phyloP scores from a whole-genome alignment of 176 grass and related monocot genomes.

The Triticum dicoccoides region DNA sequence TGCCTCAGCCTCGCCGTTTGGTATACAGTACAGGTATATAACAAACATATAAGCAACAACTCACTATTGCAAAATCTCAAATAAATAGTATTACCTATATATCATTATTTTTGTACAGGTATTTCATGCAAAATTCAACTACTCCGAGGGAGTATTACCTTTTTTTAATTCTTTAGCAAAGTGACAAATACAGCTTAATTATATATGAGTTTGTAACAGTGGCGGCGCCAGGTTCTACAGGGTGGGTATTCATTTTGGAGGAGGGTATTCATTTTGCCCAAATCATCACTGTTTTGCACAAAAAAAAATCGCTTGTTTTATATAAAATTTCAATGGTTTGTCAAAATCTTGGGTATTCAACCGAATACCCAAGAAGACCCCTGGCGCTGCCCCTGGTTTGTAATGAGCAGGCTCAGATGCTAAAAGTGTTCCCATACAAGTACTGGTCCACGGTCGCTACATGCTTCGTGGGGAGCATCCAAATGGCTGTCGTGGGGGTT shows the following conservation, averaged over 20 bases:
- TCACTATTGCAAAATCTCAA: background rate
- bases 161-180: background rate
- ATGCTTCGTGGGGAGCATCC: slow-evolving; percentile 36
- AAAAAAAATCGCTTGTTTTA: too few species aligned
- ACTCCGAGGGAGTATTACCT: background rate
- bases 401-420: slow-evolving; percentile 37
- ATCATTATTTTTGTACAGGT: too few species aligned
- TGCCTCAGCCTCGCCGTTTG: slow-evolving; percentile 43
- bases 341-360: too few species aligned
- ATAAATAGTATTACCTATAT: background rate
- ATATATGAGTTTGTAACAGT: background rate
- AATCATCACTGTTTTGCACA: too few species aligned
- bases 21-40: slow-evolving; percentile 41
- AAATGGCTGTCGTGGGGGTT: slow-evolving; percentile 34
- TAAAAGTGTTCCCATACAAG: slow-evolving; percentile 52
- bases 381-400: background rate
- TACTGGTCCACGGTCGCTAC: slow-evolving; percentile 38
- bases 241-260: too few species aligned
- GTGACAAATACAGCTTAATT: background rate
- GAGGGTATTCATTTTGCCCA: too few species aligned
- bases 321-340: too few species aligned
- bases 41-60: background rate
- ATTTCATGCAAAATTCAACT: too few species aligned
- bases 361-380: too few species aligned
- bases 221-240: too few species aligned